phyloP scores from a whole-genome alignment of 768 basidiomycete genomes.

The Termitomyces sp. region DNA sequence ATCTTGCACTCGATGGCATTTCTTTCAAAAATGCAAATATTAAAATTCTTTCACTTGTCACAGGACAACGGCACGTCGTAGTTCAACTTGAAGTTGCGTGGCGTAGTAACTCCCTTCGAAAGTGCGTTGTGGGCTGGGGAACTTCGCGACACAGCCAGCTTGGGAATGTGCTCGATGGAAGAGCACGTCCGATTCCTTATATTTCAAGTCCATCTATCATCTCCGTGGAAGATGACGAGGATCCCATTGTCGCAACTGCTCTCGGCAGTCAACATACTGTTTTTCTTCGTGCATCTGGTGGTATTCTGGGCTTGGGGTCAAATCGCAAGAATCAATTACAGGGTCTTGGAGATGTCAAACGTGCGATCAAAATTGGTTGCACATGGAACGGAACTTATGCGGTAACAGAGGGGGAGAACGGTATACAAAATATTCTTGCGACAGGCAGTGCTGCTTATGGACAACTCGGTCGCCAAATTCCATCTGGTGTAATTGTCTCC shows the following conservation, averaged over 20 bases:
- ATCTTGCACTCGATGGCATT: constrained; percentile 24
- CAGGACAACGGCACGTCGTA: constrained; percentile 75
- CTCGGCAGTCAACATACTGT: constrained; percentile 41
- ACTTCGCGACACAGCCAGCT: constrained; percentile 82
- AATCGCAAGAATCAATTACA: constrained; percentile 65
- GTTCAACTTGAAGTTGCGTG: constrained; percentile 30
- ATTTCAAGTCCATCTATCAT: constrained; percentile 31
- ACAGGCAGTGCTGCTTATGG: constrained; percentile 58
- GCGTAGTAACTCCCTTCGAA: constrained; percentile 12
- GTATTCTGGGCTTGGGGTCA: constrained; percentile 54
- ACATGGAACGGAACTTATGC: constrained; percentile 82
- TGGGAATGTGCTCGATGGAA: constrained; percentile 29
- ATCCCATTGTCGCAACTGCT: constrained; percentile 27
- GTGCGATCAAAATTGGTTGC: constrained; percentile 36
- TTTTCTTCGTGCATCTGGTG: constrained; percentile 54
- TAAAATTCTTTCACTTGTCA: constrained; percentile 38
- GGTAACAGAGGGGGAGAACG: constrained; percentile 20
- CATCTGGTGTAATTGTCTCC: constrained; percentile 6
- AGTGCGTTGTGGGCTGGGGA: constrained; percentile 72
- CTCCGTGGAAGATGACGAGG: constrained; percentile 19
- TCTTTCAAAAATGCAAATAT: constrained; percentile 17
- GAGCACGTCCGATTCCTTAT: constrained; percentile 22
- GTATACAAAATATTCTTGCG: constrained; percentile 24
- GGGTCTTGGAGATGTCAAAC: constrained; percentile 22
- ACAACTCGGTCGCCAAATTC: constrained; percentile 48